Evolutionary conservation across 768 basidiomycete species (phyloP).

Genomic region (Amanita exitialis): DNA sequence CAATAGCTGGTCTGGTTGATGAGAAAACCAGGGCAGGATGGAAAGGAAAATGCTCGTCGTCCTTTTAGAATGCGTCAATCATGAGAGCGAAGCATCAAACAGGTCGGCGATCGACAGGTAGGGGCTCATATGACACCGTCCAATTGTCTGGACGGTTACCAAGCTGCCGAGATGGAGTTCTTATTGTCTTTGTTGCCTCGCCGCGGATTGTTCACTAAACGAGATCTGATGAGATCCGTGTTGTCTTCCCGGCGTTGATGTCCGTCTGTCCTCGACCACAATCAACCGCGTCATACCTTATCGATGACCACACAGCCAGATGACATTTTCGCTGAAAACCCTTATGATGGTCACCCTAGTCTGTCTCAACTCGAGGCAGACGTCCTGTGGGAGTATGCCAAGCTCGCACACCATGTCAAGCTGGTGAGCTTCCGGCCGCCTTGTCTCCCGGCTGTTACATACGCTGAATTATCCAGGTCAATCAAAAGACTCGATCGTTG

Average conservation of each 20-base stretch:
- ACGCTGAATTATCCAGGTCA: slow-evolving; percentile 32
- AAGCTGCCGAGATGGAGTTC: slow-evolving; percentile 16
- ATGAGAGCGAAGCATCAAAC: background rate
- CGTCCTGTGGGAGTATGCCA: slow-evolving; percentile 90
- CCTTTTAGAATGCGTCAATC: background rate
- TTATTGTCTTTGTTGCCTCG: slow-evolving; percentile 32
- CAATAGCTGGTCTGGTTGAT: background rate
- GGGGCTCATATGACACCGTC: slow-evolving; percentile 11
- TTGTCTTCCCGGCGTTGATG: background rate
- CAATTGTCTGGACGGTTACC: slow-evolving; percentile 30
- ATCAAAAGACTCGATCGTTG: slow-evolving; percentile 56
- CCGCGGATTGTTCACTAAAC: slow-evolving; percentile 1
- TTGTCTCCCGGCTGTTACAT: background rate
- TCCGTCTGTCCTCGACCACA: background rate
- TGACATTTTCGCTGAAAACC: slow-evolving; percentile 50
- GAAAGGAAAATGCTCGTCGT: background rate
- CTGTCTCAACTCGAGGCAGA: slow-evolving; percentile 64
- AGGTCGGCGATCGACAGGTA: too few relatives aligned
- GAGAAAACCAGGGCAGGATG: background rate
- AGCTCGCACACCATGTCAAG: slow-evolving; percentile 73
- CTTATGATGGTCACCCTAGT: slow-evolving; percentile 62
- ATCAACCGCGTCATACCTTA: background rate
- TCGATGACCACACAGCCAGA: slow-evolving; percentile 9
- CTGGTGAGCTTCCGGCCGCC: slow-evolving; percentile 35
- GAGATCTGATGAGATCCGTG: slow-evolving; percentile 3